Evolutionary conservation across 1,139 yeast species (phyloP), one percentile per base, ranked within the genome.

Genomic region (Hyphopichia pseudoburtonii): DNA sequence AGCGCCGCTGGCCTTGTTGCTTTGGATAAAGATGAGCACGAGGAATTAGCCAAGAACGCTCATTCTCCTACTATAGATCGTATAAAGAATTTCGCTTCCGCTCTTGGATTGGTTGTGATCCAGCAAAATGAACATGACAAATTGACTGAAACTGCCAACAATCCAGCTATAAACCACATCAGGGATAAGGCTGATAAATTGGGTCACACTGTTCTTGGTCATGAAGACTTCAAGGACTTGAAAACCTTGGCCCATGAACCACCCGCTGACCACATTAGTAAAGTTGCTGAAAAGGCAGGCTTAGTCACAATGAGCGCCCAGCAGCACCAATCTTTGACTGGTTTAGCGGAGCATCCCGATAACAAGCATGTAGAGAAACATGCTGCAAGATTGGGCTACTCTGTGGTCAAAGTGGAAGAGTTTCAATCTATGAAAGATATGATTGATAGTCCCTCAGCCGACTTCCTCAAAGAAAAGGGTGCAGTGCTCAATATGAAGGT

Each of bases 51-150:
- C 6, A 35, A 46, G 16, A 38, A 43, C 30, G 56, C 57, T 0
- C 36, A 52, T 23, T 44, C 51, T 9, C 73, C 73, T 5, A 42
- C 56, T 8, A 19, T 51, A 10, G 54, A 50, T 8, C 64, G 63
- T 33, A 37, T 67, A n/a, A 36, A 39, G 2, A 42, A 47, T 15
- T 47, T 46, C 15, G 54, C 64, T 2, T 35, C 42, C 12, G 43
- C 47, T 3, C 52, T 50, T 23, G 59, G 60, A 2, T 48, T 56
- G 29, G 46, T 54, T 6, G 37, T 60, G 18, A n/a, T 67, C 4
- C 46, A 58, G 1, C 17, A 35, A 1, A 46, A 42, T 5, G 58
- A 56, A 10, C 46, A 52, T 18, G 30, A 39, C 2, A 28, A 42
- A 3, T 46, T 59, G 34, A 34, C 32, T 15, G 36, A 32, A 18